Percentiles rank a stretch among this genome's conserved stretches.
phyloP scores from a whole-genome alignment of 805 yeast species.

The Barnettozyma wickerhamii region DNA sequence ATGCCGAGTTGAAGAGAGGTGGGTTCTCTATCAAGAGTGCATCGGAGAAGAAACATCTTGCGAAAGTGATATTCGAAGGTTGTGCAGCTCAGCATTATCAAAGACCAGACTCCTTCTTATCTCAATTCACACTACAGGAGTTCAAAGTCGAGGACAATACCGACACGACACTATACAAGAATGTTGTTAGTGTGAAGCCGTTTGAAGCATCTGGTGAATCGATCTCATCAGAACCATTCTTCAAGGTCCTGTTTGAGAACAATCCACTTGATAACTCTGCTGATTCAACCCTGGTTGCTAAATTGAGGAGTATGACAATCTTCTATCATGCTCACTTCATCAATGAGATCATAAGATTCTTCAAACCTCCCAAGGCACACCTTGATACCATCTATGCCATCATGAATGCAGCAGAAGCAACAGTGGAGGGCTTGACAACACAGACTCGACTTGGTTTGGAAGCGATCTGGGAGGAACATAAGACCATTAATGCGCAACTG shows the following conservation, averaged over 20 bases:
- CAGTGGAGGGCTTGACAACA: constrained; percentile 83
- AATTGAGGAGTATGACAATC: constrained; percentile 81
- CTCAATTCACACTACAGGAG: constrained; percentile 73
- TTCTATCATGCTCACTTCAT: constrained; percentile 84
- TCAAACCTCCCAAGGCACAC: constrained; percentile 83
- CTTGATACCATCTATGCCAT: constrained; percentile 86
- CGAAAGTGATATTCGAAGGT: constrained; percentile 79
- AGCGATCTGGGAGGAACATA: constrained; percentile 92
- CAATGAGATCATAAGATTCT: constrained; percentile 69
- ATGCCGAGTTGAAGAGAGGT: constrained; percentile 70
- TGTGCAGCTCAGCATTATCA: constrained; percentile 70
- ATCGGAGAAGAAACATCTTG: constrained; percentile 42
- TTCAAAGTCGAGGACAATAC: constrained; percentile 87
- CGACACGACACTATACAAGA: constrained; percentile 71
- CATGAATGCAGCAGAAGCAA: constrained; percentile 91
- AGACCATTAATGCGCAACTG: constrained; percentile 76
- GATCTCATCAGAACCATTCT: constrained; percentile 55
- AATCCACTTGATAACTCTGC: constrained; percentile 85
- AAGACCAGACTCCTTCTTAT: constrained; percentile 71
- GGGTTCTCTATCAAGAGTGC: constrained; percentile 56
- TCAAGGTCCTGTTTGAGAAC: constrained; percentile 75
- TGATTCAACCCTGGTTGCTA: constrained; percentile 70
- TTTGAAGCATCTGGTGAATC: constrained; percentile 37
- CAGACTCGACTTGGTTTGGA: constrained; percentile 91
- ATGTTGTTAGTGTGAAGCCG: constrained; percentile 80